Base-by-base conservation (phyloP, 345 rosid genomes). In the Salix exigua region DNA sequence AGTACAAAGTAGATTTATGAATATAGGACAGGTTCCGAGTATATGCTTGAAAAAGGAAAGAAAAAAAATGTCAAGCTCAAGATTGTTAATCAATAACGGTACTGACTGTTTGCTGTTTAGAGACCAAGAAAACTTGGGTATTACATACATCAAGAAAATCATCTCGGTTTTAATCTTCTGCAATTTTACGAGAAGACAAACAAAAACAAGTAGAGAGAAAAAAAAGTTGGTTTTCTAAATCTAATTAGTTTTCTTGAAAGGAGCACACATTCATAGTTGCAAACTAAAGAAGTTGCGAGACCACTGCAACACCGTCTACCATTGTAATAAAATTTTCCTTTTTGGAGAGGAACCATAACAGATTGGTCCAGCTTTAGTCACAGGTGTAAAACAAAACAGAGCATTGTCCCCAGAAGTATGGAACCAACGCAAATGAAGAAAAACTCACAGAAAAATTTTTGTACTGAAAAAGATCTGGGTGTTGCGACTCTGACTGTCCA, bases 401-500 rank as follows among this genome's bases (percentile, higher is more conserved):
- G 31, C 18, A 26, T 67, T 55, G 30, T 50, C 66, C 53, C 53
- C 16, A 25, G 13, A 55, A 31, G n/a, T 37, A 50, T 48, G 75
- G 65, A 2, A 62, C 42, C 28, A 55, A 37, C 30, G 44, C 48
- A 53, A 38, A 77, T 40, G 77, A 37, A 40, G 68, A 68, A 31
- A 73, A 7, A 84, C 97, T 88, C 75, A 94, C 99, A 12, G 95
- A 91, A 85, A 88, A 94, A 73, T 96, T 96, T 85, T 84, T 79
- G 88, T 96, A 94, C 79, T 89, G 69, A 69, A 92, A 96, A 58
- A 91, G 86, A 72, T 91, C 94, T 2, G 91, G 95, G 77, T 78
- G 85, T 79, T 96, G 99, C 66, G 97, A 89, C 82, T 96, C 99
- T 23, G 98, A 87, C 77, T 96, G 99, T 66, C 99, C 99, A 44